These are phyloP conservation scores for Theileria sp. DNA, from an alignment of 169 alveolate species.

Conservation along the genomic window DNA sequence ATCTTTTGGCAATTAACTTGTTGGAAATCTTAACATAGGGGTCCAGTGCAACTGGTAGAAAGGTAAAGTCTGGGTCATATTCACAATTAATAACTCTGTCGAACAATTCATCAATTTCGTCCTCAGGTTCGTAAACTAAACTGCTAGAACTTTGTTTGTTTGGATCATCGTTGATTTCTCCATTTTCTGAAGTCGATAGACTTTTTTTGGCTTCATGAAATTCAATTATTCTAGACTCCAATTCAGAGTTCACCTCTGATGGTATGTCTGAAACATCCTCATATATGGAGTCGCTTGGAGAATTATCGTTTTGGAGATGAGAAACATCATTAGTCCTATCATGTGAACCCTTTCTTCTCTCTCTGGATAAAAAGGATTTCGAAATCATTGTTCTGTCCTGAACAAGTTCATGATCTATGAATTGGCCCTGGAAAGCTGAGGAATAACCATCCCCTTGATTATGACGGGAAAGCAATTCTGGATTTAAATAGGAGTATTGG, in stretches of 20 bases:
- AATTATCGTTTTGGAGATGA: neutral
- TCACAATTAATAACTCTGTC: slow-evolving; percentile 11
- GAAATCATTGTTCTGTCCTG: neutral
- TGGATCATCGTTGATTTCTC: neutral
- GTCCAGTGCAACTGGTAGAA: slow-evolving; percentile 1
- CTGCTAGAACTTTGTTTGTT: neutral
- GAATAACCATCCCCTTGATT: neutral
- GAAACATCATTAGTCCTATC: neutral
- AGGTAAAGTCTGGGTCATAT: slow-evolving; percentile 6
- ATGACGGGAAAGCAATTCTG: neutral
- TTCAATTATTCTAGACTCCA: neutral
- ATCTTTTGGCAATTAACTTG: neutral
- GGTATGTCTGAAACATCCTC: neutral
- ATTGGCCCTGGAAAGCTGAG: neutral
- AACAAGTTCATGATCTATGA: neutral
- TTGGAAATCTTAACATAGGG: slow-evolving; percentile 7
- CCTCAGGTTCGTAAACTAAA: slow-evolving; percentile 4
- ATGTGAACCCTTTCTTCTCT: neutral
- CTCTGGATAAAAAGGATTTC: neutral
- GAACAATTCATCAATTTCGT: slow-evolving; percentile 13
- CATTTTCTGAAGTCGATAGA: neutral
- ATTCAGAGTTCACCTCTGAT: slow-evolving; percentile 7
- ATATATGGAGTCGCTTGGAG: neutral
- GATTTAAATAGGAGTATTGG: neutral
- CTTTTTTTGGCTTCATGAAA: neutral